Percentiles rank a stretch among this genome's conserved stretches.
Conservation (phyloP, 1,284 basidiomycete species). For the Cryptococcus depauperatus region DNA sequence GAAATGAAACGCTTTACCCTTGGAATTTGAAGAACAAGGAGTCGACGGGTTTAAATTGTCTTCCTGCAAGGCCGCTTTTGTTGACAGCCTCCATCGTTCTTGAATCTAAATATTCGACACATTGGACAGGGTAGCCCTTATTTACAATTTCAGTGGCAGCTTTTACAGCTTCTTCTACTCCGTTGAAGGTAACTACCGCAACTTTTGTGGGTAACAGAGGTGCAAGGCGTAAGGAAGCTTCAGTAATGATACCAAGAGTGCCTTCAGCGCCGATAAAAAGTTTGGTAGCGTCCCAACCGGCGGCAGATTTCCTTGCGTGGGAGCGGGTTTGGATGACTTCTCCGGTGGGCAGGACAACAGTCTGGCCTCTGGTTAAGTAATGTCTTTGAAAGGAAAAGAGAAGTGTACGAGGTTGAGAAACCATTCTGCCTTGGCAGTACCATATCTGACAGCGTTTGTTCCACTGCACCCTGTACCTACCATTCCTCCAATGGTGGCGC, state of each 20-base stretch:
- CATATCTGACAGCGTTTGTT: conserved; percentile 83
- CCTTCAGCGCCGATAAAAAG: conserved; percentile 93
- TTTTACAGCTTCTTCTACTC: conserved; percentile 53
- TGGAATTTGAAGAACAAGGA: conserved; percentile 84
- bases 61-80: conserved; percentile 51
- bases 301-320: conserved; percentile 75
- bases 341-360: conserved; percentile 79
- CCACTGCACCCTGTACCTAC: conserved; percentile 59
- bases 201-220: conserved; percentile 66
- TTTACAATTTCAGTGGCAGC: conserved; percentile 58
- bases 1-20: conserved; percentile 45
- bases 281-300: conserved; percentile 84
- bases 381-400: neutral
- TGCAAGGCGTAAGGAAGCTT: conserved; percentile 73
- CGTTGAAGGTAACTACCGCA: conserved; percentile 49
- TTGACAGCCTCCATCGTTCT: conserved; percentile 65
- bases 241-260: conserved; percentile 84
- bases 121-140: conserved; percentile 52
- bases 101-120: conserved; percentile 68
- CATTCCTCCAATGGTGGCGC: conserved; percentile 87
- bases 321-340: conserved; percentile 88
- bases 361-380: conserved; percentile 47
- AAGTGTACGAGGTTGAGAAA: conserved; percentile 64
- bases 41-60: conserved; percentile 61
- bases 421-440: conserved; percentile 76